These are phyloP conservation scores for Eleusine coracana DNA, from an alignment of 176 grass and related monocot species.

Conservation along the genomic window DNA sequence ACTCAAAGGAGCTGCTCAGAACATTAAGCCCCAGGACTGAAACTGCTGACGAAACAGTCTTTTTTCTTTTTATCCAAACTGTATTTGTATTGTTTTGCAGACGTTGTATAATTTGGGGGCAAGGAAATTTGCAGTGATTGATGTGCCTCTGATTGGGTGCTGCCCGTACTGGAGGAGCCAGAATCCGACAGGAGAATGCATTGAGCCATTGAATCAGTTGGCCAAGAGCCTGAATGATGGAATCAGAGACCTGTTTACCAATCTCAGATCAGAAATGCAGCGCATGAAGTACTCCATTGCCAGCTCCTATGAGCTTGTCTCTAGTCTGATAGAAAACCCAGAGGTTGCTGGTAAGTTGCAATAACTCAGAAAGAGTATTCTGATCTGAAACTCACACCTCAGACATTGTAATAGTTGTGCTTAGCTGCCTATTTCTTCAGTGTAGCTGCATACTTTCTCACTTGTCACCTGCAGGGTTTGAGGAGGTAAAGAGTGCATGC, in stretches of 20 bases:
- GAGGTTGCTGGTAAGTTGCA: constrained; percentile 42
- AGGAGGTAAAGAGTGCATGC: constrained; percentile 71
- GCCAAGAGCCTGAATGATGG: constrained; percentile 59
- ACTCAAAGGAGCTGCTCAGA: neutral
- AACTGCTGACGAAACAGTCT: neutral
- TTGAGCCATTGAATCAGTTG: constrained; percentile 53
- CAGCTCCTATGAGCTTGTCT: constrained; percentile 57
- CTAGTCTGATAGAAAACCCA: constrained; percentile 45
- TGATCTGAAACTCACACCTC: neutral
- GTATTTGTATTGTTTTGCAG: constrained; percentile 27
- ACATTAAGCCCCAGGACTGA: neutral
- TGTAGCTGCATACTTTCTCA: neutral
- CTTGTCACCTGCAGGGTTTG: constrained; percentile 40
- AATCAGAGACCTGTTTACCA: constrained; percentile 37
- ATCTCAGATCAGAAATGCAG: constrained; percentile 53
- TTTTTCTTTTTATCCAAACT: neutral
- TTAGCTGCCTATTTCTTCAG: neutral
- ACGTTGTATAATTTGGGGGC: constrained; percentile 61
- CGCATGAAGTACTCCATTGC: constrained; percentile 68
- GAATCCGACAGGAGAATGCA: constrained; percentile 46
- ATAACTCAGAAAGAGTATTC: neutral
- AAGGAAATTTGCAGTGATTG: constrained; percentile 61
- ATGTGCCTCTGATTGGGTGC: constrained; percentile 62
- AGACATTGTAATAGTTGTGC: neutral
- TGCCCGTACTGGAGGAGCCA: constrained; percentile 42